Evolutionary conservation across 2,329 filamentous ascomycete species (phyloP), one percentile per base, ranked within the genome.

Genomic region (Neonectria coccinea): DNA sequence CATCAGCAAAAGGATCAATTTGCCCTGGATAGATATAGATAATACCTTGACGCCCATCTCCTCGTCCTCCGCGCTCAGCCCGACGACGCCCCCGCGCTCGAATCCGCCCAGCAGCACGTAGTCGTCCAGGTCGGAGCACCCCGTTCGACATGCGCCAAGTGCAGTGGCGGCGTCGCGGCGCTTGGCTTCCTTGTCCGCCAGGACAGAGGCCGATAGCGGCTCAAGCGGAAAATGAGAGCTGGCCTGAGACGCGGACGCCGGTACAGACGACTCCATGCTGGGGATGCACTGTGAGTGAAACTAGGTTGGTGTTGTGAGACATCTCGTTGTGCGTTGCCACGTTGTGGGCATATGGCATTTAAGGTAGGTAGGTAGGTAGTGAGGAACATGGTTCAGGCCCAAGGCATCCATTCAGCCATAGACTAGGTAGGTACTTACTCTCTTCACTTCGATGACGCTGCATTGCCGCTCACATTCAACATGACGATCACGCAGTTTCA

Each of bases 51-150:
- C 63, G 1, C 82, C 85, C 62, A 86, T 73, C n/a, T 77, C 79
- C 44, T 82, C 83, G 20, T 84, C 82, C 73, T 87, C 85, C 0
- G 83, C 78, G 59, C 86, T 89, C 59, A 88, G 58, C 1, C 86
- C 87, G 1, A 87, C 82, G 0, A 89, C 80, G 20, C 76, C 77
- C 0, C 85, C 86, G n/a, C 83, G 74, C 73, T 84, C 81, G 11
- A 87, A 76, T 0, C 85, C 85, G 2, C 83, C 84, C 6, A 81
- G 60, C 5, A 88, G 75, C 6, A 85, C 78, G 31, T 82, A 73
- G 2, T 79, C 74, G 66, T 89, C 86, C 36, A 89, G 67, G 65
- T 83, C 84, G 2, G 53, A 45, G 56, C 84, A 86, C 12, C 85
- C 86, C 1, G 79, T 83, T 29, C 69, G 62, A 31, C 81, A 74